Evolutionary conservation across 139 green algal species (phyloP).

Genomic region (Tetraselmis chui): DNA sequence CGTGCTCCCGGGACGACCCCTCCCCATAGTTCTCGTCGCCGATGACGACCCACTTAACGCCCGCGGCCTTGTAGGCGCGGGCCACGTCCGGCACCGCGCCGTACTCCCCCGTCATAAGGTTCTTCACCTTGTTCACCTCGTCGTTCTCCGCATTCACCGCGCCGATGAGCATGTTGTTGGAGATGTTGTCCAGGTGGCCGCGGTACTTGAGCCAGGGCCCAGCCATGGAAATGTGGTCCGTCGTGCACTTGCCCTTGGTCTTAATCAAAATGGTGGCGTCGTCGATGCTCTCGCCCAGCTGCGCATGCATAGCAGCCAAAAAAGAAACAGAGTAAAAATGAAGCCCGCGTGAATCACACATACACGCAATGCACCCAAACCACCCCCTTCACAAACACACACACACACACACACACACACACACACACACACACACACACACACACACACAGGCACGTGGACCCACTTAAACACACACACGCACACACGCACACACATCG

Average conservation of each 20-base stretch:
- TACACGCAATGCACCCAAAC: no score
- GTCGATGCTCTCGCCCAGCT: not conserved
- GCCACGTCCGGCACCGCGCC: constrained; percentile 54
- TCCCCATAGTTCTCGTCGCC: constrained; percentile 93
- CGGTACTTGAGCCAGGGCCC: constrained; percentile 96
- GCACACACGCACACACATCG: no score
- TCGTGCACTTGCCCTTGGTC: constrained; percentile 95
- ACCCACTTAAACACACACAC: no score
- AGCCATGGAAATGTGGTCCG: constrained; percentile 96
- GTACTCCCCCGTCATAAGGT: constrained; percentile 55
- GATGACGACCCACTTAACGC: constrained; percentile 77
- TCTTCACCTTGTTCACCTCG: constrained; percentile 64
- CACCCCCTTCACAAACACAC: no score
- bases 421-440: no score
- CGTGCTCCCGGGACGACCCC: constrained; percentile 84
- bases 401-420: no score
- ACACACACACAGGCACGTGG: no score
- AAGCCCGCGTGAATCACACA: no score
- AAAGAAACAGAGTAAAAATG: no score
- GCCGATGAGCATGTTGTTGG: constrained; percentile 96
- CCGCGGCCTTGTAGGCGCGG: constrained; percentile 77
- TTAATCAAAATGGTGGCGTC: constrained; percentile 39
- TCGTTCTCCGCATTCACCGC: constrained; percentile 85
- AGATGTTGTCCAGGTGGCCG: constrained; percentile 96
- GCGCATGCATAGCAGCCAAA: no score